Conservation (phyloP, 164 flowering plant genomes). For the Annona squamosa region DNA sequence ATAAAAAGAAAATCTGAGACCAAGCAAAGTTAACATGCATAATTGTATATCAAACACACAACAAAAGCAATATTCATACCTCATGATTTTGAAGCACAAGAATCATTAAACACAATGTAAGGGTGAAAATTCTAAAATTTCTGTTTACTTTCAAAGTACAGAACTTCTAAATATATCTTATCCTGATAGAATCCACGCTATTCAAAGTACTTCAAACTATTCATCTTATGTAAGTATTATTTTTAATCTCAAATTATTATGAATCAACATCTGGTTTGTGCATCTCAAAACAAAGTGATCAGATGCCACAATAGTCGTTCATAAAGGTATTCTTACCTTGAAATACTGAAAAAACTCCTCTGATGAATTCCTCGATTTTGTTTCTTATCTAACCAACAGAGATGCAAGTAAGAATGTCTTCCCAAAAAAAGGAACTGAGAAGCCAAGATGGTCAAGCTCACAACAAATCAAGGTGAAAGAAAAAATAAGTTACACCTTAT, state of each 20-base stretch:
- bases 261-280: neutral
- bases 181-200: neutral
- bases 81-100: neutral
- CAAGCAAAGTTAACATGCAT: neutral
- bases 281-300: neutral
- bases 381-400: constrained; percentile 44
- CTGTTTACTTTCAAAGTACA: neutral
- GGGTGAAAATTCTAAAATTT: neutral
- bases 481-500: neutral
- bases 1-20: neutral
- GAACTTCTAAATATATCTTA: neutral
- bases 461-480: neutral
- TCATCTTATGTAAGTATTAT: neutral
- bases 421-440: neutral
- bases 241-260: neutral
- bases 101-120: neutral
- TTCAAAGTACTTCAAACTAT: neutral
- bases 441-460: neutral
- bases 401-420: neutral
- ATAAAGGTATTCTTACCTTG: constrained; percentile 41
- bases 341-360: constrained; percentile 65
- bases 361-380: constrained; percentile 69
- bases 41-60: neutral
- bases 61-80: no score
- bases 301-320: neutral